These are phyloP conservation scores for Teratosphaeria destructans DNA, from an alignment of 2,329 filamentous ascomycete species.

Conservation along the genomic window DNA sequence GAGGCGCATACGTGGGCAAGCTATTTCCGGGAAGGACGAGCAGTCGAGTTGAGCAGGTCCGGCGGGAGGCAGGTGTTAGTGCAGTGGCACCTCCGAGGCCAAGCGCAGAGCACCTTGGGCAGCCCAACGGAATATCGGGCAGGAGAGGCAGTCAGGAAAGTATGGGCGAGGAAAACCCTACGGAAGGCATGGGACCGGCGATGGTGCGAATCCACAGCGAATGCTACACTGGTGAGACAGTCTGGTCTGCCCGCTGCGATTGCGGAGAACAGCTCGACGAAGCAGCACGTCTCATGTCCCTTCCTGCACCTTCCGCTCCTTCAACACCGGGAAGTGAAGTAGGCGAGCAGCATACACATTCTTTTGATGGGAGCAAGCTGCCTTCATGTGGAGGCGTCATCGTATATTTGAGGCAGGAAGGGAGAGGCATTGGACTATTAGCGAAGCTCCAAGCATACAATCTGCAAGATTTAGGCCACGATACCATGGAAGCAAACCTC, in stretches of 20 bases:
- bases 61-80: conserved; percentile 28
- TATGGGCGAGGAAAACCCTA: conserved; percentile 6
- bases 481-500: conserved; percentile 93
- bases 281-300: conserved; percentile 78
- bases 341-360: conserved; percentile 5
- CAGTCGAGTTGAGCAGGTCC: conserved; percentile 51
- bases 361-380: conserved; percentile 13
- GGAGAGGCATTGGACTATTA: conserved; percentile 83
- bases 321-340: conserved; percentile 18
- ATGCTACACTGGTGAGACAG: conserved; percentile 97
- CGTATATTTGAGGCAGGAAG: conserved; percentile 91
- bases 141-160: not conserved
- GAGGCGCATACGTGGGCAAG: conserved; percentile 83
- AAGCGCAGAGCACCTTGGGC: conserved; percentile 9
- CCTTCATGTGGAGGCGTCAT: conserved; percentile 69
- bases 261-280: conserved; percentile 97
- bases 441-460: conserved; percentile 99
- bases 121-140: conserved; percentile 6
- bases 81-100: conserved; percentile 9
- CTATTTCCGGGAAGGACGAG: conserved; percentile 75
- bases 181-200: conserved; percentile 40
- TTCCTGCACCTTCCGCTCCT: conserved; percentile 18
- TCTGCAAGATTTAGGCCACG: conserved; percentile 88
- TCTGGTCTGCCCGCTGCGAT: conserved; percentile 95
- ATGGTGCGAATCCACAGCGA: conserved; percentile 94